Evolutionary conservation across 345 rosid species (phyloP).

Genomic region (Rhodamnia argentea): DNA sequence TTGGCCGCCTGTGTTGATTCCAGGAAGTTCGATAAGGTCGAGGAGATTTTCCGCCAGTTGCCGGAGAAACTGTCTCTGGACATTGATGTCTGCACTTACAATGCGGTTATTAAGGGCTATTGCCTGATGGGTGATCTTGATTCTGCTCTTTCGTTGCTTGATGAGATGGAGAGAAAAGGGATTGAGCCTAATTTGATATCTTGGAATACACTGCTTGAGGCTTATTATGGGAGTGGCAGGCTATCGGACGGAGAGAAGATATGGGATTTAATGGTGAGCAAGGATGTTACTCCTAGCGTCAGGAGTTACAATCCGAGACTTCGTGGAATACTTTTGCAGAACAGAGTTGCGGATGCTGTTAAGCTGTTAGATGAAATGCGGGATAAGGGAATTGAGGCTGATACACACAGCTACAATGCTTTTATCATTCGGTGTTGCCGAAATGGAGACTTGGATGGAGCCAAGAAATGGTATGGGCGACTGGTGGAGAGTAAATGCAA

Average conservation of each 20-base stretch:
- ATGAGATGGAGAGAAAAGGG: constrained; percentile 13
- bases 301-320: constrained; percentile 15
- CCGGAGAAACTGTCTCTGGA: constrained; percentile 10
- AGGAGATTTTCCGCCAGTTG: neutral
- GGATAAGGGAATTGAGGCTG: constrained; percentile 6
- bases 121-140: constrained; percentile 17
- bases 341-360: constrained; percentile 6
- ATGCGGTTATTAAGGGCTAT: constrained; percentile 8
- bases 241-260: constrained; percentile 15
- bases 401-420: constrained; percentile 15
- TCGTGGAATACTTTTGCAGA: constrained; percentile 10
- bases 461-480: constrained; percentile 14
- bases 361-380: constrained; percentile 18
- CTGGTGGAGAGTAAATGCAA: neutral
- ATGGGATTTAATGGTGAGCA: constrained; percentile 18
- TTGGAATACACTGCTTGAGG: constrained; percentile 16
- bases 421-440: constrained; percentile 13
- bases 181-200: constrained; percentile 8
- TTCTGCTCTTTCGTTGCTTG: constrained; percentile 8
- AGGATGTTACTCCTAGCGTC: constrained; percentile 8
- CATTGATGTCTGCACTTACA: constrained; percentile 11
- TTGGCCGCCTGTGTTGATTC: constrained; percentile 12
- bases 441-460: constrained; percentile 10
- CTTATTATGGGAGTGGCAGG: constrained; percentile 11
- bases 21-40: constrained; percentile 7